A percentile compares a stretch with the other conserved stretches of the same genome.
phyloP scores from a whole-genome alignment of 1,284 basidiomycete genomes.

The Ustilago bromivora region DNA sequence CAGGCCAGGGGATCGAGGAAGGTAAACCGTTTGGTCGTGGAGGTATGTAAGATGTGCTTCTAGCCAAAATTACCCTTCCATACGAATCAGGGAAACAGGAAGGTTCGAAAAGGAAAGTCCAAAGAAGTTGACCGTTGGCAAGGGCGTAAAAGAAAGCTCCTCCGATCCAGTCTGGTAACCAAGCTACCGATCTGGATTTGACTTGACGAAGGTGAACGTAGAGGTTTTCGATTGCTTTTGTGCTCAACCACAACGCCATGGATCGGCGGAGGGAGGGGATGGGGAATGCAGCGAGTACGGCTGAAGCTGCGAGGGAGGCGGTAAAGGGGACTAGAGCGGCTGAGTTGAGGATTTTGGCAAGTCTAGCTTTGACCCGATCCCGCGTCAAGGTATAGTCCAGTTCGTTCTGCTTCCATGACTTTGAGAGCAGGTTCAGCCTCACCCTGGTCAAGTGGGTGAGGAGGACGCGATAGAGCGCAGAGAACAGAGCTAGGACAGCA shows the following conservation, averaged over 20 bases:
- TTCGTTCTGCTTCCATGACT: slow-evolving; percentile 15
- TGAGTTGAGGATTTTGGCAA: slow-evolving; percentile 42
- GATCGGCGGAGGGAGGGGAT: slow-evolving; percentile 25
- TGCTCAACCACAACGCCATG: slow-evolving; percentile 48
- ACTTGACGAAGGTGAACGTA: slow-evolving; percentile 35
- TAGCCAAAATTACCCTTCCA: slow-evolving; percentile 48
- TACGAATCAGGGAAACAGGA: slow-evolving; percentile 54
- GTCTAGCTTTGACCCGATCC: slow-evolving; percentile 32
- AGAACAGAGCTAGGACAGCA: slow-evolving; percentile 45
- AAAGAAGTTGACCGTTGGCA: slow-evolving; percentile 60
- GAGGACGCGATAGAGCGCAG: slow-evolving; percentile 50
- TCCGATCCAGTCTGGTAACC: slow-evolving; percentile 61
- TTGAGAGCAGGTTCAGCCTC: slow-evolving; percentile 27
- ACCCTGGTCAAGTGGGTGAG: slow-evolving; percentile 36
- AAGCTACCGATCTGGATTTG: slow-evolving; percentile 30
- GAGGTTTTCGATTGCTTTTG: slow-evolving; percentile 46
- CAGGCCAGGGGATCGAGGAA: slow-evolving; percentile 54
- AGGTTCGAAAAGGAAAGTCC: slow-evolving; percentile 61
- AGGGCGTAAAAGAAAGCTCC: slow-evolving; percentile 59
- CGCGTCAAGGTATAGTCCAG: slow-evolving; percentile 30
- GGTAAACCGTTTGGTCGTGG: slow-evolving; percentile 57
- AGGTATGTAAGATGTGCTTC: slow-evolving; percentile 59
- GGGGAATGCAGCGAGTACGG: slow-evolving; percentile 44
- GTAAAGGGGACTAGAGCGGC: slow-evolving; percentile 44
- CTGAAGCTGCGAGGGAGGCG: slow-evolving; percentile 25